Evolutionary conservation across 2,329 filamentous ascomycete species (phyloP).

Genomic region (Botrytis paeoniae): DNA sequence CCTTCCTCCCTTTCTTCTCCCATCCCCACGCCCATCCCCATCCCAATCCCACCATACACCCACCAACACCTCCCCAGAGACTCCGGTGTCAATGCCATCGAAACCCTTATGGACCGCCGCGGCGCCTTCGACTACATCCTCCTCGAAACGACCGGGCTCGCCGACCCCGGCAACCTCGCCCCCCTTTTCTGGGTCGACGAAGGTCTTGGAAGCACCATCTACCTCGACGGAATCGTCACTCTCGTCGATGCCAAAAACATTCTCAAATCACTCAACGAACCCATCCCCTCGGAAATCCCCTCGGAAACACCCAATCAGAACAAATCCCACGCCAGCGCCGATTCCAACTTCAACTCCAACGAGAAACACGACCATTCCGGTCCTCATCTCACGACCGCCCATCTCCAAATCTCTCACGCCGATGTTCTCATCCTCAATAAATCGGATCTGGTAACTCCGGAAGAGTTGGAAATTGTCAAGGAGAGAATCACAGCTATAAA

Average conservation of each 20-base stretch:
- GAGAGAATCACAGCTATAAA: slow-evolving; percentile 82
- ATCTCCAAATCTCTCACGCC: slow-evolving; percentile 94
- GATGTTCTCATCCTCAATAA: slow-evolving; percentile 97
- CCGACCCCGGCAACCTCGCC: slow-evolving; percentile 92
- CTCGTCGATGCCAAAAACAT: slow-evolving; percentile 95
- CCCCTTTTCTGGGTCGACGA: slow-evolving; percentile 98
- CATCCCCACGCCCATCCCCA: background rate
- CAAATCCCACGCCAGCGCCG: slow-evolving; percentile 42
- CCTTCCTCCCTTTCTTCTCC: background rate
- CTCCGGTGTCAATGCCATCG: slow-evolving; percentile 88
- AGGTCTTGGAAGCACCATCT: slow-evolving; percentile 90
- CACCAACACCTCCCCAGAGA: slow-evolving; percentile 54
- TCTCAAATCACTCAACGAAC: slow-evolving; percentile 74
- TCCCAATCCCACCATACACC: background rate
- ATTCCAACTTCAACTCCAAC: too few relatives aligned
- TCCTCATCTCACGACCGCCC: slow-evolving; percentile 81
- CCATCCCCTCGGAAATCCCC: slow-evolving; percentile 50
- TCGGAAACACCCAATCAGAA: slow-evolving; percentile 39
- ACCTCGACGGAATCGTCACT: slow-evolving; percentile 94
- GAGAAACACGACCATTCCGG: slow-evolving; percentile 45
- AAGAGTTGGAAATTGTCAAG: slow-evolving; percentile 67
- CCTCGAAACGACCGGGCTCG: slow-evolving; percentile 91
- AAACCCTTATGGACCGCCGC: slow-evolving; percentile 90
- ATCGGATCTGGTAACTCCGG: slow-evolving; percentile 71
- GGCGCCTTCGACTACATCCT: slow-evolving; percentile 97